These are phyloP conservation scores for Oryza rufipogon DNA, from an alignment of 176 grass and related monocot species.

Conservation along the genomic window DNA sequence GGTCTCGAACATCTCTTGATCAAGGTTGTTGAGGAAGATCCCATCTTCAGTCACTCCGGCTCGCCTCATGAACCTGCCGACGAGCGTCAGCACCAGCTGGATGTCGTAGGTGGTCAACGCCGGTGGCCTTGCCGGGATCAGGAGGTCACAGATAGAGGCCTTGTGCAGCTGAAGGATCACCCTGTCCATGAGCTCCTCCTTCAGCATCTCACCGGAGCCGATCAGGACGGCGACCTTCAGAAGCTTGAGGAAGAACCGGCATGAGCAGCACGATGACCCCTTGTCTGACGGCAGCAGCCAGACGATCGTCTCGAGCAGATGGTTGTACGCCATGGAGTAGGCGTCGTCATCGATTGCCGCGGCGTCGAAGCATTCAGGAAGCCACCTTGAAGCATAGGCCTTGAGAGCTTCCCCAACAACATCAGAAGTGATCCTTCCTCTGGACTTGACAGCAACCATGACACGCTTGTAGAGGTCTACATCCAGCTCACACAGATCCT, in stretches of 20 bases:
- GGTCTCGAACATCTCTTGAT: slow-evolving; percentile 47
- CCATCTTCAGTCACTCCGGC: slow-evolving; percentile 29
- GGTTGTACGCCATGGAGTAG: slow-evolving; percentile 43
- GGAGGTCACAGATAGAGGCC: slow-evolving; percentile 66
- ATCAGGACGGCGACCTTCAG: slow-evolving; percentile 65
- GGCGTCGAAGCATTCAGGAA: slow-evolving; percentile 59
- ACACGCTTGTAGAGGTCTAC: slow-evolving; percentile 76
- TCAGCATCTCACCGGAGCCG: slow-evolving; percentile 56
- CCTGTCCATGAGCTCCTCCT: slow-evolving; percentile 73
- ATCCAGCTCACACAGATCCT: slow-evolving; percentile 86
- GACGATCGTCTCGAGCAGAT: slow-evolving; percentile 73
- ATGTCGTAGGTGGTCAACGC: slow-evolving; percentile 59
- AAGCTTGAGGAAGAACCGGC: slow-evolving; percentile 76
- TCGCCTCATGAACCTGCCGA: slow-evolving; percentile 53
- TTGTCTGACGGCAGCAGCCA: slow-evolving; percentile 73
- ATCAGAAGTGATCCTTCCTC: slow-evolving; percentile 64
- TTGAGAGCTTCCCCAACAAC: slow-evolving; percentile 68
- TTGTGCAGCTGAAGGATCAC: slow-evolving; percentile 69
- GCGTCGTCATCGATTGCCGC: slow-evolving; percentile 33
- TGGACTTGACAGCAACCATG: slow-evolving; percentile 83
- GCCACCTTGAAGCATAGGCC: slow-evolving; percentile 72
- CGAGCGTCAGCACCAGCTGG: slow-evolving; percentile 51
- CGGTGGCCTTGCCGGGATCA: slow-evolving; percentile 64
- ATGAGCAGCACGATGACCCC: slow-evolving; percentile 57
- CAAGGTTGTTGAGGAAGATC: slow-evolving; percentile 42